Conservation (phyloP, 495 filamentous ascomycete genomes). For the Penicillium soppii region DNA sequence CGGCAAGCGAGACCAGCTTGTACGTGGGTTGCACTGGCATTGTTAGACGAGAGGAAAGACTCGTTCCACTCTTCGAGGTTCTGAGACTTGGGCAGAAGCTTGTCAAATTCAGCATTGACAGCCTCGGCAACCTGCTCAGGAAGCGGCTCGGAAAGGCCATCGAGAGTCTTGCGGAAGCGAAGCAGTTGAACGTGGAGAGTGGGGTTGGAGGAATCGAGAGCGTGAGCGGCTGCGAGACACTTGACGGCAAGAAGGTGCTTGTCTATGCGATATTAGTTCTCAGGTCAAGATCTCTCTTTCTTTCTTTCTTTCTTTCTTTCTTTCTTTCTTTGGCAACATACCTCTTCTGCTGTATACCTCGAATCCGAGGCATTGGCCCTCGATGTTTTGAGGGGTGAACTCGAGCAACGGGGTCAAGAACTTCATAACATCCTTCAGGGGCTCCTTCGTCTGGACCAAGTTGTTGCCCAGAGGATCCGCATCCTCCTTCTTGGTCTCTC, state of each 20-base stretch:
- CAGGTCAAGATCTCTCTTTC: background rate
- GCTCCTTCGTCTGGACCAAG: constrained; percentile 75
- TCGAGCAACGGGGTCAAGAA: constrained; percentile 80
- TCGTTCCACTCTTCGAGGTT: constrained; percentile 68
- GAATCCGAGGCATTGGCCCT: constrained; percentile 81
- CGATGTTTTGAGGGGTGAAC: constrained; percentile 75
- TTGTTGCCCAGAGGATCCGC: constrained; percentile 79
- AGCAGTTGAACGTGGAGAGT: constrained; percentile 73
- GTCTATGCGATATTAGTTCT: constrained; percentile 49
- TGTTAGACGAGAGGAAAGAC: constrained; percentile 61
- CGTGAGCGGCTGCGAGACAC: constrained; percentile 71
- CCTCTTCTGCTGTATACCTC: constrained; percentile 81
- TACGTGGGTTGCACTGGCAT: constrained; percentile 60
- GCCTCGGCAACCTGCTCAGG: constrained; percentile 61
- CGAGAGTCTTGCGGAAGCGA: constrained; percentile 65
- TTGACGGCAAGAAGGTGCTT: constrained; percentile 84
- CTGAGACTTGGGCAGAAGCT: constrained; percentile 53
- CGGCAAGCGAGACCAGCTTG: constrained; percentile 61
- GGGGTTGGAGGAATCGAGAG: constrained; percentile 70
- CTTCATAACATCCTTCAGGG: constrained; percentile 82
- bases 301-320: too few species aligned
- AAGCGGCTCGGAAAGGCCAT: constrained; percentile 52
- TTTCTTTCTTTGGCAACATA: constrained; percentile 45
- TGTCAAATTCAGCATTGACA: constrained; percentile 62
- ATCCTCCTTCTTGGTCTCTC: constrained; percentile 74